Conservation (phyloP, 257 asterid genomes). For the Penstemon newberryi region DNA sequence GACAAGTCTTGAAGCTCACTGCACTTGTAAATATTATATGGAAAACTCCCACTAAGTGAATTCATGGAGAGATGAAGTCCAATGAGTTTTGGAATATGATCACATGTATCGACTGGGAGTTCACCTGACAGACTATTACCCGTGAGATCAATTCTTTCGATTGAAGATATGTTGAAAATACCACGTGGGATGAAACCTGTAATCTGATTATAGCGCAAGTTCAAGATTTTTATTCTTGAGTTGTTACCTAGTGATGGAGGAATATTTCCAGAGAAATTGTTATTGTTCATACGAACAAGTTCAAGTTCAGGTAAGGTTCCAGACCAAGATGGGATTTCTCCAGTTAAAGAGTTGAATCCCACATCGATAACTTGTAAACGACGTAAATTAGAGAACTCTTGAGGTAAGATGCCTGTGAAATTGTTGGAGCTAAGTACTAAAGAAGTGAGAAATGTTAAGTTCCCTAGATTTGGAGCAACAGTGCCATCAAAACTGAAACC, state of each 20-base stretch:
- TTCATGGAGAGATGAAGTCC: constrained; percentile 19
- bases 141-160: constrained; percentile 28
- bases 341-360: constrained; percentile 39
- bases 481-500: constrained; percentile 31
- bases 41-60: constrained; percentile 38
- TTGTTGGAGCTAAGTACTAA: constrained; percentile 38
- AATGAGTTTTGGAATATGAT: constrained; percentile 11
- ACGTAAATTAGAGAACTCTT: constrained; percentile 36
- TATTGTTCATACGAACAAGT: constrained; percentile 31
- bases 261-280: constrained; percentile 47
- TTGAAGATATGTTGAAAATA: constrained; percentile 35
- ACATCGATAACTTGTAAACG: constrained; percentile 27
- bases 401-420: constrained; percentile 45
- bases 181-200: constrained; percentile 31
- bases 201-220: constrained; percentile 29
- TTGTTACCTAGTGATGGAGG: constrained; percentile 40
- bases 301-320: constrained; percentile 37
- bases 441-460: constrained; percentile 36
- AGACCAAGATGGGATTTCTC: constrained; percentile 46
- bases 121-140: constrained; percentile 30
- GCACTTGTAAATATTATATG: constrained; percentile 37
- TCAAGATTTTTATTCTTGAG: constrained; percentile 36
- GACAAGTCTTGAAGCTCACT: constrained; percentile 28
- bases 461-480: constrained; percentile 38
- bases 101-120: constrained; percentile 30